Conservation (phyloP, 2,329 filamentous ascomycete species). For the Botryotinia narcissicola region DNA sequence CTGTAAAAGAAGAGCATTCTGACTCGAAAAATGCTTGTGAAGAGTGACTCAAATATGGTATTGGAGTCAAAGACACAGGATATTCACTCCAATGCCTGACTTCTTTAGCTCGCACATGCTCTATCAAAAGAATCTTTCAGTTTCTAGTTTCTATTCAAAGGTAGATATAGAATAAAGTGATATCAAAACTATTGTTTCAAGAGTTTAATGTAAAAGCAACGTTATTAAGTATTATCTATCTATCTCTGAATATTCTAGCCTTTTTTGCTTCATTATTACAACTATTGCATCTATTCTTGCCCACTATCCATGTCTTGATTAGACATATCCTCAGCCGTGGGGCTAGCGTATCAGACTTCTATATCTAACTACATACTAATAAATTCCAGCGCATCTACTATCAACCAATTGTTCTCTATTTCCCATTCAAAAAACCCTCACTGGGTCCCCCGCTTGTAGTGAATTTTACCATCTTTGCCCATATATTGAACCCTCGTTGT, state of each 20-base stretch:
- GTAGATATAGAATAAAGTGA: not conserved
- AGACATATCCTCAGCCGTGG: not conserved
- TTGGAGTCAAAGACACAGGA: not conserved
- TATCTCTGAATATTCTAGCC: not conserved
- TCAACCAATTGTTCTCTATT: too few species aligned
- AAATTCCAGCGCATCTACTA: not conserved
- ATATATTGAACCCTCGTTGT: too few species aligned
- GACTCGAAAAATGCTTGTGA: not conserved
- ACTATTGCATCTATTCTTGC: not conserved
- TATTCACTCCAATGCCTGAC: too few species aligned
- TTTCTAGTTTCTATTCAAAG: not conserved
- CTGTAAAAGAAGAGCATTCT: not conserved
- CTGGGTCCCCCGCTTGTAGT: too few species aligned
- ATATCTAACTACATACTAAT: not conserved
- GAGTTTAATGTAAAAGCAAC: not conserved
- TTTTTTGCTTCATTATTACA: not conserved
- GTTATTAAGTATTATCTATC: not conserved
- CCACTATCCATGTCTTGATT: not conserved
- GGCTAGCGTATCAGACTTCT: not conserved
- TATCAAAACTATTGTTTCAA: not conserved
- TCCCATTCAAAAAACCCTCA: too few species aligned
- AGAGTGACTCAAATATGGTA: not conserved
- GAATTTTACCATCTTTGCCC: too few species aligned
- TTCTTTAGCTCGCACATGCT: too few species aligned
- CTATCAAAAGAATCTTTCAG: accelerated